These are phyloP conservation scores for Puccinia novopanici DNA, from an alignment of 1,284 basidiomycete species.

Conservation along the genomic window DNA sequence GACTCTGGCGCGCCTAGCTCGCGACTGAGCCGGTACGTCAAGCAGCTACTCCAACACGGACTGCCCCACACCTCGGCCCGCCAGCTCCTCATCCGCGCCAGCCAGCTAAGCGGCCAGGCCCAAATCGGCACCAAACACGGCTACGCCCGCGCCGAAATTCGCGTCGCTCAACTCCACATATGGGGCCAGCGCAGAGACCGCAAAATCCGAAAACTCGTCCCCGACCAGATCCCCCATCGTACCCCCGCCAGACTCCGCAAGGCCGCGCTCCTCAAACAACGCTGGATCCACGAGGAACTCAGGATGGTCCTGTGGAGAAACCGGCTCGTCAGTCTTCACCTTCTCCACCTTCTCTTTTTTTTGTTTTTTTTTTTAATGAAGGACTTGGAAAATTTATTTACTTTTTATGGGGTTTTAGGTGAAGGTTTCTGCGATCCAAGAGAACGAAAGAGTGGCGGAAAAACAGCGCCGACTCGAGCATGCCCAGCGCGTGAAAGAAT, in stretches of 20 bases:
- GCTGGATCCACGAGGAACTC: slow-evolving; percentile 29
- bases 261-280: slow-evolving; percentile 36
- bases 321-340: slow-evolving; percentile 9
- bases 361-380: not conserved
- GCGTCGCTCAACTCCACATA: slow-evolving; percentile 36
- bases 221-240: slow-evolving; percentile 33
- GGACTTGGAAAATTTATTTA: too few species aligned
- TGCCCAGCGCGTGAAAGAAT: slow-evolving; percentile 12
- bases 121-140: not conserved
- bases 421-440: slow-evolving; percentile 18
- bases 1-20: not conserved
- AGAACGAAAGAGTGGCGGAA: slow-evolving; percentile 11
- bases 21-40: slow-evolving; percentile 15
- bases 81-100: not conserved
- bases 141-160: slow-evolving; percentile 24
- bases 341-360: not conserved
- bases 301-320: slow-evolving; percentile 38
- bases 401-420: slow-evolving; percentile 18
- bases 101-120: slow-evolving; percentile 32
- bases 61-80: slow-evolving; percentile 30
- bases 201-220: slow-evolving; percentile 43
- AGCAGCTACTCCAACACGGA: not conserved
- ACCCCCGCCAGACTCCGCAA: slow-evolving; percentile 16
- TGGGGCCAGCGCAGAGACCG: slow-evolving; percentile 19
- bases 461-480: slow-evolving; percentile 1